A percentile compares a stretch with the other conserved stretches of the same genome.
phyloP scores from a whole-genome alignment of 352 stramenopile species.

The Pythium phragmiticola region DNA sequence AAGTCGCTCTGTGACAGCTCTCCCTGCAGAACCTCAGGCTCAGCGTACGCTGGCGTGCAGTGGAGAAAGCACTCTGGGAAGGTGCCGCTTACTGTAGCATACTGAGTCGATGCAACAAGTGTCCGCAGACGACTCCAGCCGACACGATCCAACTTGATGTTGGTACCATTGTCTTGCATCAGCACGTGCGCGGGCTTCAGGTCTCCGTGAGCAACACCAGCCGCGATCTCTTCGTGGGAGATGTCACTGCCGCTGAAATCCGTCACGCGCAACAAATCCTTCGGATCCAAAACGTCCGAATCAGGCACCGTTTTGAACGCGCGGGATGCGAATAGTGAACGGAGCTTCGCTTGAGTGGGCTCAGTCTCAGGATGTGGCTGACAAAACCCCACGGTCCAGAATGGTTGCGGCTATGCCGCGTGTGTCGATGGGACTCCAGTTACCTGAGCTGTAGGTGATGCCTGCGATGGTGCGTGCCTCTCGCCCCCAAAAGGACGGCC shows the following conservation, averaged over 20 bases:
- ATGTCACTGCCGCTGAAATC: constrained; percentile 2
- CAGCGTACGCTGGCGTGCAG: constrained; percentile 14
- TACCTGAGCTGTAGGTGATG: no score
- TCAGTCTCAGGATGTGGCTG: neutral
- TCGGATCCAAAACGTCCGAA: neutral
- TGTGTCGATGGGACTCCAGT: no score
- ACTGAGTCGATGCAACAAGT: neutral
- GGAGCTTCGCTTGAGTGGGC: neutral
- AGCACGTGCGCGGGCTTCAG: neutral
- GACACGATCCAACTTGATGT: constrained; percentile 1
- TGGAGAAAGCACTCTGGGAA: constrained; percentile 11
- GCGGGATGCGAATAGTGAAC: neutral
- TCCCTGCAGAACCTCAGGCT: constrained; percentile 10
- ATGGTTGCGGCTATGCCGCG: no score
- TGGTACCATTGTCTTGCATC: neutral
- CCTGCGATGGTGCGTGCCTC: no score
- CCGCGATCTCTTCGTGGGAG: neutral
- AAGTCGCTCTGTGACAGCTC: neutral
- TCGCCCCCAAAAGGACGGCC: no score
- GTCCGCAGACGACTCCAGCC: constrained; percentile 2
- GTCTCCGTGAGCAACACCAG: constrained; percentile 5
- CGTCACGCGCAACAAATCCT: neutral
- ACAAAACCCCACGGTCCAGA: no score
- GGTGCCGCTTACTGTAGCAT: neutral
- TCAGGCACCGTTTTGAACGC: neutral